These are phyloP conservation scores for Coemansia reversa DNA, from an alignment of 192 early-diverging fungal genomes.

Conservation along the genomic window DNA sequence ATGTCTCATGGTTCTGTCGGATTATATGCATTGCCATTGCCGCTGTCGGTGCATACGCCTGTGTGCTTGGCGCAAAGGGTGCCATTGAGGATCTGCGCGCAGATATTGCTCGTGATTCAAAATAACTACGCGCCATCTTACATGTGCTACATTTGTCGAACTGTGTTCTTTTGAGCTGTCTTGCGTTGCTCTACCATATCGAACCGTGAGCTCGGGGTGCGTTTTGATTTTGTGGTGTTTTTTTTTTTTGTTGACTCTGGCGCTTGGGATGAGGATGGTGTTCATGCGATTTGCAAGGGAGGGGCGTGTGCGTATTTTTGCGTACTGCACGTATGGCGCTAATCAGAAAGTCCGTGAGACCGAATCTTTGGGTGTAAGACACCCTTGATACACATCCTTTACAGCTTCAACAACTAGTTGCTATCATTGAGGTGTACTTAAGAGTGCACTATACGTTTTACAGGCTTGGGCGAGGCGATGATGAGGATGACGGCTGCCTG, in stretches of 20 bases:
- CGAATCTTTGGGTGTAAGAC: not conserved
- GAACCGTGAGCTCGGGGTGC: too few species aligned
- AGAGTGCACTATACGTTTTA: too few species aligned
- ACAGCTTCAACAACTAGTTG: not conserved
- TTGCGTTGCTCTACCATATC: too few species aligned
- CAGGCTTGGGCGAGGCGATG: not conserved
- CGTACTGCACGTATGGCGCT: not conserved
- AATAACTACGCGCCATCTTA: not conserved
- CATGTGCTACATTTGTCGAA: too few species aligned
- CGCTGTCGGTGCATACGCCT: conserved; percentile 28
- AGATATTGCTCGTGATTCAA: conserved; percentile 17
- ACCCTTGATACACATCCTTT: not conserved
- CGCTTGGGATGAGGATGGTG: not conserved
- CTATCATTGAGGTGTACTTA: not conserved
- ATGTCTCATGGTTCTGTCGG: conserved; percentile 53
- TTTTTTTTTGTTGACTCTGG: not conserved
- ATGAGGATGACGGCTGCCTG: not conserved
- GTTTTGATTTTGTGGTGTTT: not conserved
- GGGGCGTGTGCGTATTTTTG: not conserved
- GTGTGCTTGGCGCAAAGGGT: conserved; percentile 37
- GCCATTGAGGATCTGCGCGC: conserved; percentile 33
- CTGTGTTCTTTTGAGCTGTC: too few species aligned
- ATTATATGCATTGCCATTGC: conserved; percentile 61
- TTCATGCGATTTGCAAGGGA: not conserved
- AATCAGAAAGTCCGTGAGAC: not conserved